Percentiles rank a stretch among this genome's conserved stretches.
Conservation (phyloP, 192 early-diverging fungal species). For the Mortierella antarctica region DNA sequence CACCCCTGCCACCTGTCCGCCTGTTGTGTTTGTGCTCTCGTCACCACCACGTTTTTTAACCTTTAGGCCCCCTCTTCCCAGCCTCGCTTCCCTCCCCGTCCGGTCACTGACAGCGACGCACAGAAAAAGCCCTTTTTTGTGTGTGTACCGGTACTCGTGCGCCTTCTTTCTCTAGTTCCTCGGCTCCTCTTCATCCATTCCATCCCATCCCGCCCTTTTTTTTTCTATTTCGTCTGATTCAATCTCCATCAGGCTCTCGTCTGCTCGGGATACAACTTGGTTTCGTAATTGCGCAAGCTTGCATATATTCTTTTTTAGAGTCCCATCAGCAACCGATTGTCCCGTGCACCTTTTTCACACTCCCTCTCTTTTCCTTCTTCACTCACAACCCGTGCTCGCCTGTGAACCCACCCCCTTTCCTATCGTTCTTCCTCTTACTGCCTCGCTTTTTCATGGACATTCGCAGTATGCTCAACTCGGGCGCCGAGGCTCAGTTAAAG, state of each 20-base stretch:
- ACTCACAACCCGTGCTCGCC: neutral
- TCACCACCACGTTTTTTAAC: too few relatives aligned
- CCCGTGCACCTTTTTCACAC: constrained; percentile 7
- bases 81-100: neutral
- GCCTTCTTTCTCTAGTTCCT: neutral
- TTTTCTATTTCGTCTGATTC: neutral
- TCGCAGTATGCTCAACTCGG: constrained; percentile 53
- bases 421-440: neutral
- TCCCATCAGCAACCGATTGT: neutral
- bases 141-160: neutral
- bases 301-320: too few relatives aligned
- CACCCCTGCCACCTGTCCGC: too few relatives aligned
- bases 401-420: neutral
- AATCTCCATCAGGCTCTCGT: neutral
- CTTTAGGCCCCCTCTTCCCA: neutral
- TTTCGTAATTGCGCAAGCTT: too few relatives aligned
- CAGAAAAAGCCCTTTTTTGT: neutral
- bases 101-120: too few relatives aligned
- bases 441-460: constrained; percentile 30
- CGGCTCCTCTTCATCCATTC: neutral
- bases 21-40: too few relatives aligned
- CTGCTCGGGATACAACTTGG: too few relatives aligned
- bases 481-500: constrained; percentile 31
- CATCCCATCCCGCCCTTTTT: neutral
- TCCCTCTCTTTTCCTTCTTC: neutral